These are phyloP conservation scores for Pleomassaria siparia DNA, from an alignment of 2,329 filamentous ascomycete species.

Conservation along the genomic window DNA sequence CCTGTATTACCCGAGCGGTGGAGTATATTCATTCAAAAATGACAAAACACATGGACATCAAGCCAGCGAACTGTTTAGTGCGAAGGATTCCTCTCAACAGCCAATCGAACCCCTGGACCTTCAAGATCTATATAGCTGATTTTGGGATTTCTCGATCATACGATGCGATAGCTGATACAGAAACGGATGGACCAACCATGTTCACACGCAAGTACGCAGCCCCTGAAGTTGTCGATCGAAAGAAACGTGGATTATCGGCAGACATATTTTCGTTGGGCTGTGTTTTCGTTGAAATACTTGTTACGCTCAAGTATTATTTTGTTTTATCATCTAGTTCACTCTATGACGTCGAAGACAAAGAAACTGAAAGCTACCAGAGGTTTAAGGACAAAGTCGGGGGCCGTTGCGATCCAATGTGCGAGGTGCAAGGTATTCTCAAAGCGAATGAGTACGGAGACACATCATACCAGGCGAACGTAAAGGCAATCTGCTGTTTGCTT, in stretches of 20 bases:
- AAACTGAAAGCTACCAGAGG: background rate
- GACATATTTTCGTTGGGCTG: conserved; percentile 28
- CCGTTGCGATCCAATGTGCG: background rate
- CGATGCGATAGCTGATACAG: conserved; percentile 4
- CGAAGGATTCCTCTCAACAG: background rate
- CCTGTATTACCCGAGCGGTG: conserved; percentile 16
- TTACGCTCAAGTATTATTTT: background rate
- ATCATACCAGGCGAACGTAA: conserved; percentile 8
- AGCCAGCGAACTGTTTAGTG: conserved; percentile 24
- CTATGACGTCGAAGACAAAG: background rate
- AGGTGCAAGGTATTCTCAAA: background rate
- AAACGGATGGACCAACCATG: conserved; percentile 16
- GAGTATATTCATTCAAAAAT: conserved; percentile 13
- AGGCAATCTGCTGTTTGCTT: background rate
- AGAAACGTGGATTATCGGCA: conserved; percentile 15
- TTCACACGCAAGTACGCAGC: conserved; percentile 25
- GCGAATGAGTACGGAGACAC: background rate
- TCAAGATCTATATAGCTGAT: conserved; percentile 22
- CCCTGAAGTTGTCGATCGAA: conserved; percentile 22
- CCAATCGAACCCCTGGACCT: background rate
- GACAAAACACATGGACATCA: conserved; percentile 30
- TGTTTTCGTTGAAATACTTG: conserved; percentile 24
- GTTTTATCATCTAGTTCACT: background rate
- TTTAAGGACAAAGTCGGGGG: too few relatives aligned
- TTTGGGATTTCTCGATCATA: conserved; percentile 24